Evolutionary conservation across 2,329 filamentous ascomycete species (phyloP), one percentile per base, ranked within the genome.

Genomic region (Sordariomycetes sp.): DNA sequence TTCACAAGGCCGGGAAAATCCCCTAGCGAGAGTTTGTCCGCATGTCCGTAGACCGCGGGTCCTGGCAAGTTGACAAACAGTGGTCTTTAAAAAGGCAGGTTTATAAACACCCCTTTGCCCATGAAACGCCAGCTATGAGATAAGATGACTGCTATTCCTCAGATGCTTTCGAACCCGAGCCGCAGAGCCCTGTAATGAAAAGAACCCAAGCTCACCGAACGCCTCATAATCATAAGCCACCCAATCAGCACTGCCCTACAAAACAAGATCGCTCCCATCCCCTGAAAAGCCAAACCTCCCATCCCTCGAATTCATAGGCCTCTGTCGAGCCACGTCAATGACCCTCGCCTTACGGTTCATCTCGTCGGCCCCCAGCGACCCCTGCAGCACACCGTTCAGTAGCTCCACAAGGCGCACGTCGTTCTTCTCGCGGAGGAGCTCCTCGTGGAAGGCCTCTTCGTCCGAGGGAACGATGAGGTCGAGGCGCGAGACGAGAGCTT

Each of bases 331-430:
- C n/a, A 8, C 39, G 60, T 86, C 84, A 13, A 88, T 72, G 13
- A 85, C 70, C 35, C 73, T 69, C 62, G 86, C 89, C 70, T 91
- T 95, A 65, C 82, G 84, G 51, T 90, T 89, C 1, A 92, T 73
- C 53, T 89, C 85, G 57, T 86, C 81, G 25, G 87, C 84, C 36
- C 83, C 80, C 58, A 81, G 81, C 22, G 91, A 77, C 60, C 84
- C 87, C 61, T 87, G 80, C 61, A 91, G 85, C 34, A 96, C 78
- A 24, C 81, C 79, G 52, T 88, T 86, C 10, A 97, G 78, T 1
- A 97, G 74, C 4, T 82, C 81, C 54, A 95, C 80, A 2, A 96
- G 78, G 57, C 85, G 79, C 32, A 96, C 90, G 64, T 97, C 90
- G 65, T 95, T 94, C 60, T 85, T 78, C 71, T 96, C 88, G 56